These are phyloP conservation scores for Endotrypanum monterogeii DNA, from an alignment of 208 protist genomes.

Conservation along the genomic window DNA sequence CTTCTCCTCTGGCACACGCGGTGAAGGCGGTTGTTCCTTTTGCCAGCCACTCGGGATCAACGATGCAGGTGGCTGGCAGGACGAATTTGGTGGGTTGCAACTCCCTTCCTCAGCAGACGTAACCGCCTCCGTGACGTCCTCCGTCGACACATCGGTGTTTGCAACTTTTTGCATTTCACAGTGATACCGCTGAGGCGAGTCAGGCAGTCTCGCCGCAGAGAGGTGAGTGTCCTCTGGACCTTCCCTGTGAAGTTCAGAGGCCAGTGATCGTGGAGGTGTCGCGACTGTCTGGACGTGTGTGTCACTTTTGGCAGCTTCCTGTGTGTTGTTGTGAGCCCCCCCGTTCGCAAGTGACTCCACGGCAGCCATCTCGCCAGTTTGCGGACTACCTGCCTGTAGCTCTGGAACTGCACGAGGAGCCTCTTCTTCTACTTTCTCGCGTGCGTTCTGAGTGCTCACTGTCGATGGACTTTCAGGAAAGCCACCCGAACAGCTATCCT, in stretches of 20 bases:
- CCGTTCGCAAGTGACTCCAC: background rate
- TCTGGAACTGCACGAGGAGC: background rate
- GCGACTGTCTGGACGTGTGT: background rate
- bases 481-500: background rate
- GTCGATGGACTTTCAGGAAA: background rate
- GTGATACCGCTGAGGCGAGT: background rate
- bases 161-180: background rate
- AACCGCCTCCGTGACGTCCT: background rate
- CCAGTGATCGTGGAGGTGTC: background rate
- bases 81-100: background rate
- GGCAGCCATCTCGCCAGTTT: background rate
- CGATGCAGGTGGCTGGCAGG: background rate
- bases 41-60: too few relatives aligned
- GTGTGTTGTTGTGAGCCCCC: background rate
- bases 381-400: background rate
- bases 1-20: background rate
- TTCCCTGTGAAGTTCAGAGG: background rate
- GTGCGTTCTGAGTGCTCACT: background rate
- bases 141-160: background rate
- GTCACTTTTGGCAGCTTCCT: background rate
- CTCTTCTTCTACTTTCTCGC: background rate
- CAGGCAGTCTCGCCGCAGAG: background rate
- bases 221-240: too few relatives aligned
- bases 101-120: background rate
- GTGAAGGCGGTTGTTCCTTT: background rate